A percentile compares a stretch with the other conserved stretches of the same genome.
Conservation (phyloP, 371 early-diverging fungal genomes). For the Blastocladiella emersonii region DNA sequence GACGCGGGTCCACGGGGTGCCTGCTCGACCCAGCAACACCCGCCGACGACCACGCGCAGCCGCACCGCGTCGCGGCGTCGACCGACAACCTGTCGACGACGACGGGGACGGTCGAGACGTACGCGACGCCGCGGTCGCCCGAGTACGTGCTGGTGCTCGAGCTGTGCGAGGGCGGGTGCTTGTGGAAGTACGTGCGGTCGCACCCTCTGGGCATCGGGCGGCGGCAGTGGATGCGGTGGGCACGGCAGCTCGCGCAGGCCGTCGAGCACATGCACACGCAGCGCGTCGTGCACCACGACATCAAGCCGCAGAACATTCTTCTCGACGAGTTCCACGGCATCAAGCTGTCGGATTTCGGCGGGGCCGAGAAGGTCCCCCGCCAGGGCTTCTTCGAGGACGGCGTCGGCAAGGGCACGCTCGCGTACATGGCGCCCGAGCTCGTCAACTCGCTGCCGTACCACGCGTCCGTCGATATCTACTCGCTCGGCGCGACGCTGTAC, state of each 20-base stretch:
- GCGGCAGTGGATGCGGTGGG: constrained; percentile 50
- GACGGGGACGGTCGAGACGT: too few species aligned
- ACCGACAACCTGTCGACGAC: too few species aligned
- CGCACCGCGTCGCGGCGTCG: too few species aligned
- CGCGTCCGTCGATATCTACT: constrained; percentile 51
- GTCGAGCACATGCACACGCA: constrained; percentile 45
- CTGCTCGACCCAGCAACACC: too few species aligned
- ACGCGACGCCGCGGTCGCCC: constrained; percentile 6
- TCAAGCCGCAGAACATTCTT: constrained; percentile 74
- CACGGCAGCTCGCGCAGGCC: constrained; percentile 48
- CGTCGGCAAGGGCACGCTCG: constrained; percentile 47
- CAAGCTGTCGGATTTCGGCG: constrained; percentile 48
- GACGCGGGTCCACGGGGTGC: too few species aligned
- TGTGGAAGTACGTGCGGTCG: constrained; percentile 47
- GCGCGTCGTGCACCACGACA: constrained; percentile 68
- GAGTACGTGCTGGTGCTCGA: constrained; percentile 45
- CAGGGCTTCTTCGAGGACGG: constrained; percentile 31
- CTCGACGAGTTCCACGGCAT: constrained; percentile 14
- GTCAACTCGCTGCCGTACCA: constrained; percentile 25
- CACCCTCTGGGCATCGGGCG: constrained; percentile 35
- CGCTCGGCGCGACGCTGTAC: constrained; percentile 65
- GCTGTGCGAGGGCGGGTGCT: constrained; percentile 37
- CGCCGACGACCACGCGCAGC: too few species aligned
- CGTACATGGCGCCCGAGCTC: constrained; percentile 56
- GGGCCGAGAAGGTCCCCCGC: constrained; percentile 32